Base-by-base conservation (phyloP, 179 eudicot species). In the Spinacia oleracea region DNA sequence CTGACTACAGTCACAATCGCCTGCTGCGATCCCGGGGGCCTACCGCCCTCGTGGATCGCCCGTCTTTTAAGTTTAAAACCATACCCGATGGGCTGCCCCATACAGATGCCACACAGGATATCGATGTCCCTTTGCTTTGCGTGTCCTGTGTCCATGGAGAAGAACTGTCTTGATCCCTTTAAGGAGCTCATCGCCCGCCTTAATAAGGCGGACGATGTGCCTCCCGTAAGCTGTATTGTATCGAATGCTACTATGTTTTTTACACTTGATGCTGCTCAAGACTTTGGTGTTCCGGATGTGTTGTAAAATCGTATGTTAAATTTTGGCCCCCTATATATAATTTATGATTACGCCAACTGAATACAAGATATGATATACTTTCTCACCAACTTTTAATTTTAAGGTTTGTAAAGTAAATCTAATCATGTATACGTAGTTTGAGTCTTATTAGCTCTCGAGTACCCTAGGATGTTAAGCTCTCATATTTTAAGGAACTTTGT, bases 11-110 rank as follows among this genome's bases (percentile, higher is more conserved):
- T 29, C 79, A 56, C 66, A 34, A 29, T 58, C 84, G 86, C 2
- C 59, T 81, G 16, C 27, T 84, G 0, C 74, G 81, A 5, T 56
- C 82, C 7, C 50, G 53, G 0, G 81, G 84, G 12, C 82, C 82
- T 32, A 5, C 16, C 11, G 58, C 82, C 55, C 66, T 84, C 0
- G 77, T 46, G 34, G 78, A 80, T 23, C 71, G 77, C 64, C 70
- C 76, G 0, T 73, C 77, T 1, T 85, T 85, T 69, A 63, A 76
- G 11, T 85, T 77, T 35, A 73, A 59, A 71, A 48, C 87, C 58
- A 82, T 85, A 16, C 74, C 87, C 7, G 87, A 85, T 32, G 85
- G 87, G 29, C 42, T 82, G 58, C 72, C 83, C 0, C 75, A 50
- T 0, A 32, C 77, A 6, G 82, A 79, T 1, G 70, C n/a, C 0